Evolutionary conservation across 441 rosid genomes (phyloP).

Genomic region (Manihot esculenta): DNA sequence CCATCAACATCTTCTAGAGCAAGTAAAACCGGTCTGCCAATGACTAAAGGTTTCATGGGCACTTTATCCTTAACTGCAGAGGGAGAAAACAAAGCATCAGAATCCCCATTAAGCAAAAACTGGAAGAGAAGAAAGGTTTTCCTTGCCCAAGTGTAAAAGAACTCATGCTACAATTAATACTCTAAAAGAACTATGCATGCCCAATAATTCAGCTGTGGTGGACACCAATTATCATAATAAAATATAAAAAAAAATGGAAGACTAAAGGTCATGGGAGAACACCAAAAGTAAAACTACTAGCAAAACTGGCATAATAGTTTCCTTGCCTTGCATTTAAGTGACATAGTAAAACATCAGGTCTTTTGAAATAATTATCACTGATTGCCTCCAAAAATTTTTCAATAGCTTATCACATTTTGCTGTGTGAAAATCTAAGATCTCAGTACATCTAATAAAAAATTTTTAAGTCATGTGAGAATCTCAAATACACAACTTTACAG

Average conservation of each 20-base stretch:
- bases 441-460: conserved; percentile 10
- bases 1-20: conserved; percentile 99
- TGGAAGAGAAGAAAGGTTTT: background rate
- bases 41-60: conserved; percentile 53
- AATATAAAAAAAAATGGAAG: background rate
- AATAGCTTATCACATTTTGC: conserved; percentile 7
- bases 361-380: background rate
- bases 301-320: background rate
- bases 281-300: background rate
- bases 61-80: conserved; percentile 60
- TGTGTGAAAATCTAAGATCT: background rate
- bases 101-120: background rate
- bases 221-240: background rate
- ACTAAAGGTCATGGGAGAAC: background rate
- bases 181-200: background rate
- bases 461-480: conserved; percentile 3
- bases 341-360: background rate
- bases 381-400: background rate
- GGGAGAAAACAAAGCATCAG: conserved; percentile 18
- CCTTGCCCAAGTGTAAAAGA: background rate
- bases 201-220: background rate
- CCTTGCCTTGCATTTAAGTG: background rate
- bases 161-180: conserved; percentile 5
- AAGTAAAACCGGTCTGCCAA: conserved; percentile 86
- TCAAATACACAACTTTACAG: background rate